Conservation (phyloP, 2,329 filamentous ascomycete genomes). For the Colletotrichum cereale region DNA sequence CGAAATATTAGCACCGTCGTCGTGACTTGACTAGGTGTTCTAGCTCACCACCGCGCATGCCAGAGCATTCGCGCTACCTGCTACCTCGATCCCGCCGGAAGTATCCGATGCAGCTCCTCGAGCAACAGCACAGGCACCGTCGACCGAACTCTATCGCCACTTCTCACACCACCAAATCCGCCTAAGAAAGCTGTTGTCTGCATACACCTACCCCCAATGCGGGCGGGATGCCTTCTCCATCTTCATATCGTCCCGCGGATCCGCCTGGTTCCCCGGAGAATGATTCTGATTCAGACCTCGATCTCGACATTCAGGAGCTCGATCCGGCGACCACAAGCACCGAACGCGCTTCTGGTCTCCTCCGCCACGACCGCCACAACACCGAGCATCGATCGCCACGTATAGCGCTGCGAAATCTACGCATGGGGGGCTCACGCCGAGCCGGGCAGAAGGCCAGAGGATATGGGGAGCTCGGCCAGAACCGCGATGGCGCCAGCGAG, state of each 20-base stretch:
- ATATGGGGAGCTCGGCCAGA: slow-evolving; percentile 71
- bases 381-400: slow-evolving; percentile 62
- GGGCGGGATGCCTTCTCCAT: slow-evolving; percentile 69
- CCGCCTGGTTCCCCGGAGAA: slow-evolving; percentile 73
- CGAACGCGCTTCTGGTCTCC: slow-evolving; percentile 45
- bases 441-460: slow-evolving; percentile 65
- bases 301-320: slow-evolving; percentile 83
- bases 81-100: slow-evolving; percentile 19
- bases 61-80: slow-evolving; percentile 7
- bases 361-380: slow-evolving; percentile 64
- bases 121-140: slow-evolving; percentile 34
- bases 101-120: slow-evolving; percentile 38
- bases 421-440: slow-evolving; percentile 74
- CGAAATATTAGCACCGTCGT: neutral
- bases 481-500: slow-evolving; percentile 70
- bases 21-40: slow-evolving; percentile 16
- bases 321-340: slow-evolving; percentile 66
- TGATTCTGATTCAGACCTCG: slow-evolving; percentile 83
- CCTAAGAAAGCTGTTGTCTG: slow-evolving; percentile 27
- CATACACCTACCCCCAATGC: slow-evolving; percentile 38
- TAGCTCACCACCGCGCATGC: slow-evolving; percentile 6
- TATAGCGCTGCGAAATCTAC: slow-evolving; percentile 79
- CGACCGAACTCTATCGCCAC: slow-evolving; percentile 38
- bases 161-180: slow-evolving; percentile 18
- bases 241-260: slow-evolving; percentile 65